Percentiles rank a stretch among this genome's conserved stretches.
Evolutionary conservation across 371 early-diverging fungal species (phyloP).

Genomic region (Capillidium rhysosporum): DNA sequence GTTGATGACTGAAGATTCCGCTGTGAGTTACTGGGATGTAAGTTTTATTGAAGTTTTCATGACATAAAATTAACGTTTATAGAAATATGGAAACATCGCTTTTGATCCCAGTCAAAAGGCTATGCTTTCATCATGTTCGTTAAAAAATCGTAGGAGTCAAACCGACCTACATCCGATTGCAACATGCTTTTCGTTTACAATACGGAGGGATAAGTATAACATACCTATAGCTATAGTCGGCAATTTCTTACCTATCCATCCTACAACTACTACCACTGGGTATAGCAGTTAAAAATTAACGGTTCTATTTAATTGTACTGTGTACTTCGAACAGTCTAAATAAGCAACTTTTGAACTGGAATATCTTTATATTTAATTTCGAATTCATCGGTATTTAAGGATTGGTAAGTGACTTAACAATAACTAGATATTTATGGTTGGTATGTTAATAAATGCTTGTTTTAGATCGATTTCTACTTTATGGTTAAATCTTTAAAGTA

Average conservation of each 20-base stretch:
- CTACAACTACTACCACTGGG: not conserved
- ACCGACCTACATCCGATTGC: conserved; percentile 18
- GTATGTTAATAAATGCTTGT: too few species aligned
- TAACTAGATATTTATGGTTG: too few species aligned
- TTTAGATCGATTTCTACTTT: too few species aligned
- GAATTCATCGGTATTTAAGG: too few species aligned
- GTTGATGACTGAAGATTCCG: conserved; percentile 77
- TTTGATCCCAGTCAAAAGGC: conserved; percentile 91
- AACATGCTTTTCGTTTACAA: conserved; percentile 84
- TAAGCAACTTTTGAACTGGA: too few species aligned
- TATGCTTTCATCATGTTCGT: conserved; percentile 65
- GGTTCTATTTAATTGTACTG: too few species aligned
- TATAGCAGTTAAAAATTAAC: too few species aligned
- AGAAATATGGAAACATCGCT: conserved; percentile 87
- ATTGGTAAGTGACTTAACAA: too few species aligned
- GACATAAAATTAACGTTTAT: not conserved
- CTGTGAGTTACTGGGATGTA: conserved; percentile 75
- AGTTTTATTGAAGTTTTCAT: conserved; percentile 9
- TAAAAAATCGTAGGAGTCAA: conserved; percentile 24
- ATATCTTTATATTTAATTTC: too few species aligned
- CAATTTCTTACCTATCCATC: conserved; percentile 48
- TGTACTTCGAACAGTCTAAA: too few species aligned
- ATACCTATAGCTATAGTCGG: conserved; percentile 66
- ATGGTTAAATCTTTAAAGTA: too few species aligned
- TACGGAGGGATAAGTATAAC: conserved; percentile 75